A percentile compares a stretch with the other conserved stretches of the same genome.
These are phyloP conservation scores for Globisporangium heterothallicum DNA, from an alignment of 352 stramenopile genomes.

Conservation along the genomic window DNA sequence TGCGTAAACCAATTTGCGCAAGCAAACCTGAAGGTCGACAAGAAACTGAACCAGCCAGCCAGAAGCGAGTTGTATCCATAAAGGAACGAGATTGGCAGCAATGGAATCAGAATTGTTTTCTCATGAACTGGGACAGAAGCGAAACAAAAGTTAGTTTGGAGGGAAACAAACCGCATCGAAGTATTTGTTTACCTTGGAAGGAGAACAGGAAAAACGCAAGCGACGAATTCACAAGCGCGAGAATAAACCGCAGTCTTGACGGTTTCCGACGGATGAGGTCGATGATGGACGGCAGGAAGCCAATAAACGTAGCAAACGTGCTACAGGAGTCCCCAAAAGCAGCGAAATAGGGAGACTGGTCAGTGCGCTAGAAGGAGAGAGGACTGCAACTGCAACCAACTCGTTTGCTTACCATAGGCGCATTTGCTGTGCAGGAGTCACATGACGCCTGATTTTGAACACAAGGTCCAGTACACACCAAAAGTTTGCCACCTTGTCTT, in stretches of 20 bases:
- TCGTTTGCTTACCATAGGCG: slow-evolving; percentile 46
- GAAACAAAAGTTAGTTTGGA: no score
- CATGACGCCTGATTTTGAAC: slow-evolving; percentile 57
- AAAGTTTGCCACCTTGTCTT: slow-evolving; percentile 97
- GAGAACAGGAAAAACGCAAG: slow-evolving; percentile 95
- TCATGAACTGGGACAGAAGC: slow-evolving; percentile 89
- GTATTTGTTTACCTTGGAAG: slow-evolving; percentile 91
- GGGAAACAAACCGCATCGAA: no score
- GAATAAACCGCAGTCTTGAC: slow-evolving; percentile 70
- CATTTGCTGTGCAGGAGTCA: slow-evolving; percentile 58
- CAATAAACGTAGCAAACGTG: slow-evolving; percentile 71
- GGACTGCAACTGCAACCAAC: no score
- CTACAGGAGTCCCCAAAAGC: no score
- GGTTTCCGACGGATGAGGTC: slow-evolving; percentile 63
- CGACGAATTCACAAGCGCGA: slow-evolving; percentile 80
- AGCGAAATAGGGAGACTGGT: not conserved
- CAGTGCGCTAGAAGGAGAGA: no score
- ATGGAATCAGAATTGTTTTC: slow-evolving; percentile 93
- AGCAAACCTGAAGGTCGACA: slow-evolving; percentile 79
- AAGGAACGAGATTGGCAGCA: slow-evolving; percentile 89
- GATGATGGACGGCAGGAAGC: slow-evolving; percentile 83
- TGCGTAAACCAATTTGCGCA: no score
- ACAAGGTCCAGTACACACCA: slow-evolving; percentile 92
- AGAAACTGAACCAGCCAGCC: slow-evolving; percentile 66
- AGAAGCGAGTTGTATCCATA: slow-evolving; percentile 53